Base-by-base conservation (phyloP, 306 rosid genomes). In the Sindora glabra region DNA sequence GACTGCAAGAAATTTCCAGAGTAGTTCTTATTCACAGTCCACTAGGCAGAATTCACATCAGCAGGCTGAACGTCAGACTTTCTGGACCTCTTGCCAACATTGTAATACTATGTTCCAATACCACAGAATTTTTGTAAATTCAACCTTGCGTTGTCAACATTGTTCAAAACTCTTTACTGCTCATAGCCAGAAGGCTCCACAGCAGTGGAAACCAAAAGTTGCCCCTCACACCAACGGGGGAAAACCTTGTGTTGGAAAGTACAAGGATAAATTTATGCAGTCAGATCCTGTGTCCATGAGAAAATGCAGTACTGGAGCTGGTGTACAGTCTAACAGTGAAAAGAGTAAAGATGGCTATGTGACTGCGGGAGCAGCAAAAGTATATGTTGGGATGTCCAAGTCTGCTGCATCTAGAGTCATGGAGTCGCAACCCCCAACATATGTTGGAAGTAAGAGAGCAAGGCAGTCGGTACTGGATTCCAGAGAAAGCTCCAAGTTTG, bases 31-130 rank as follows among this genome's bases (percentile, higher is more conserved):
- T 59, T 50, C 90, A 48, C 83, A 79, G 23, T 30, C 36, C 38
- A 18, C 77, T 23, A 15, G 57, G 30, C 52, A 56, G 66, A 55
- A 41, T 62, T 10, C 77, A 25, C 51, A 32, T 56, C 78, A 69
- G 61, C 83, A 51, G 65, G 42, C 59, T 50, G 75, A 45, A 8
- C 56, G 12, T 23, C 51, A 52, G 17, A 81, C 87, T 13, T 91
- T 91, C 70, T 91, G 95, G 95, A 91, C 97, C 44, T 37, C 14
- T 53, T 91, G 97, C 73, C 59, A 65, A 5, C 67, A 56, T 51
- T 91, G 97, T 60, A 55, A 15, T 22, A 69, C 78, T 48, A 71
- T 72, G 70, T 91, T 53, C 52, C 76, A 91, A 50, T 87, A 83
- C 47, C 74, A 51, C 68, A 81, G 56, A 79, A 23, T 54, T 38